Evolutionary conservation across 169 alveolate species (phyloP), one percentile per base, ranked within the genome.

Genomic region (Plasmodium fragile): DNA sequence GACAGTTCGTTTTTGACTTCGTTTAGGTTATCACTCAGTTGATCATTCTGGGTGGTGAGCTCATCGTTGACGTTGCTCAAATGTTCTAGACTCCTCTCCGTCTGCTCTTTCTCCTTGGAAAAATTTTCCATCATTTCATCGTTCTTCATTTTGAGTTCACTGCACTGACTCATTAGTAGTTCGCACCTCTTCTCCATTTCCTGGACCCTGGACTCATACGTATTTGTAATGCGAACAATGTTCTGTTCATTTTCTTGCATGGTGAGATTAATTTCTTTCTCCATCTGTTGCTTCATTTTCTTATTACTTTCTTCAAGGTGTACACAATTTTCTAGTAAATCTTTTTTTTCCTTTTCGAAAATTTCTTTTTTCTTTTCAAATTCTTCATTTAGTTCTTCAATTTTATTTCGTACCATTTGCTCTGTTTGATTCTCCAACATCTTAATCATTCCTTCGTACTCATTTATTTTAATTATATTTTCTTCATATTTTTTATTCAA

Each of bases 381-480:
- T 49, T 91, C 92, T 69, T 80, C 84, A 80, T 80, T 91, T 34
- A 91, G 53, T 91, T 91, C 92, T 91, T 91, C 71, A 1, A 91
- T 91, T 91, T 80, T 91, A 30, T 80, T 91, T 18, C 75, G 41
- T 13, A 91, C 92, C 13, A 91, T 34, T 49, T 70, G 75, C 55
- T 91, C 92, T 28, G 94, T 91, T 70, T 91, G 91, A 71, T 70
- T 91, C 36, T 91, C 92, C 10, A 91, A 34, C 49, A 39, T 80
- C 28, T 80, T 91, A 36, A 91, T 91, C 81, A 80, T 73, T 49
- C 82, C 84, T 81, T 91, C 94, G 52, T 91, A 91, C 28, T 91
- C 94, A 49, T 81, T 80, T 80, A 91, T 91, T 91, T 91, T 91
- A 16, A 80, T 90, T 30, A 91, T 81, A 81, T 91, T 91, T 81